Evolutionary conservation across 306 rosid genomes (phyloP), one percentile per base, ranked within the genome.

Genomic region (Hylodesmum podocarpum): DNA sequence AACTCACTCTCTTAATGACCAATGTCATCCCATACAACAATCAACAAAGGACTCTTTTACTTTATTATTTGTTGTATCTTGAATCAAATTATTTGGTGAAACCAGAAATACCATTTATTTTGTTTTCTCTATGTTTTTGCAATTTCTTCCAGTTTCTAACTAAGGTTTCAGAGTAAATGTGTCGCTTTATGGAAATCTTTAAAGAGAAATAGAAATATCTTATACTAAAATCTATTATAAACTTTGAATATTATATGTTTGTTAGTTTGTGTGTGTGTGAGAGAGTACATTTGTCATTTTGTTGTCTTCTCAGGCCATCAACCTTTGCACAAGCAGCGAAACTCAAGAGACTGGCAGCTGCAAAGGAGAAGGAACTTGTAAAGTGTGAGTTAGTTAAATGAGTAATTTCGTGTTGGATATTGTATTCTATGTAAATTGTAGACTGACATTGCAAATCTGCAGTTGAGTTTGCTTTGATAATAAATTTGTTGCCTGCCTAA

Each of bases 241-340:
- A 58, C 43, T 49, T 75, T 70, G 51, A 61, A 64, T 69, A 39
- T 73, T 33, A 68, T 40, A 28, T 53, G 51, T 53, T 40, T 39
- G 5, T 76, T n/a, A n/a, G 61, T 49, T 46, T 49, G 34, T 68
- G 33, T 6, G 51, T 19, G 51, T 10, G 66, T 28, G 39, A 66
- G 11, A 54, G 36, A 22, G 47, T 61, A 22, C 63, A 69, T 64
- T 50, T 72, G 69, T 39, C 49, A 41, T 34, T 41, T 54, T 19
- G 73, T 36, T 79, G 68, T 77, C 40, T 58, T 70, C 75, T 70
- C 78, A 92, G 98, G 87, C 97, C 96, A 46, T 89, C 97, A 25
- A 95, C 97, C 34, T 95, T 92, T 76, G 96, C 97, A 6, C 99
- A 90, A 82, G 97, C 96, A 28, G 92, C 99, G 8, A 89, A 91